phyloP scores from a whole-genome alignment of 495 filamentous ascomycete genomes.

The Bombardia bombarda region DNA sequence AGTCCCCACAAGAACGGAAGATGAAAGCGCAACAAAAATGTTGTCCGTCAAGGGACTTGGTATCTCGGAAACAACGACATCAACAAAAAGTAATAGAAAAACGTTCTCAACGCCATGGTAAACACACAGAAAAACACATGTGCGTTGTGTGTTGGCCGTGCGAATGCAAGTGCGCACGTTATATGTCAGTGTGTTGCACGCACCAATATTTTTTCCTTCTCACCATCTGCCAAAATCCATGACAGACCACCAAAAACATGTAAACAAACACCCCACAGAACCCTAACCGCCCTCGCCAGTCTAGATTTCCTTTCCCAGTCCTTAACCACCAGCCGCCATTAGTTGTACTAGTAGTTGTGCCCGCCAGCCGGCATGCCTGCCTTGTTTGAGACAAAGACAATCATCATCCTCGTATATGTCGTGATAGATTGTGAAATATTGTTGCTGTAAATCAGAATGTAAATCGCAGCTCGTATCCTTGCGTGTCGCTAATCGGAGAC shows the following conservation, averaged over 20 bases:
- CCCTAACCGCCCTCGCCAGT: background rate
- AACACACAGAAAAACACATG: background rate
- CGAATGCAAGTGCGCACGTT: too few relatives aligned
- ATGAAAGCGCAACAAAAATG: slow-evolving; percentile 2
- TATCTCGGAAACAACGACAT: too few relatives aligned
- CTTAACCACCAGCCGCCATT: too few relatives aligned
- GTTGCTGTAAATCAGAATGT: slow-evolving; percentile 38
- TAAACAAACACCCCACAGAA: too few relatives aligned
- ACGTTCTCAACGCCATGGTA: slow-evolving; percentile 12
- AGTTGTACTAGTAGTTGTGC: background rate
- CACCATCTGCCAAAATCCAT: background rate
- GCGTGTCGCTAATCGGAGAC: slow-evolving; percentile 24
- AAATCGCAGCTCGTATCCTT: slow-evolving; percentile 39
- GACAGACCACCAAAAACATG: background rate
- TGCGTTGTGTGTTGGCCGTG: background rate
- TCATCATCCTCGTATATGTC: too few relatives aligned
- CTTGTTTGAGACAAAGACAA: too few relatives aligned
- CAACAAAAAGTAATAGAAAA: slow-evolving; percentile 7
- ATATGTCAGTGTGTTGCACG: too few relatives aligned
- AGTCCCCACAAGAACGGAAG: too few relatives aligned
- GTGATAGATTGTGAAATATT: too few relatives aligned
- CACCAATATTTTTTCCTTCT: too few relatives aligned
- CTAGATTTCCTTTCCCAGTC: background rate
- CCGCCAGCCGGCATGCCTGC: slow-evolving; percentile 1
- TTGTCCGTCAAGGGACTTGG: slow-evolving; percentile 16